Evolutionary conservation across 768 basidiomycete genomes (phyloP).

Genomic region (Leccinum boreale): DNA sequence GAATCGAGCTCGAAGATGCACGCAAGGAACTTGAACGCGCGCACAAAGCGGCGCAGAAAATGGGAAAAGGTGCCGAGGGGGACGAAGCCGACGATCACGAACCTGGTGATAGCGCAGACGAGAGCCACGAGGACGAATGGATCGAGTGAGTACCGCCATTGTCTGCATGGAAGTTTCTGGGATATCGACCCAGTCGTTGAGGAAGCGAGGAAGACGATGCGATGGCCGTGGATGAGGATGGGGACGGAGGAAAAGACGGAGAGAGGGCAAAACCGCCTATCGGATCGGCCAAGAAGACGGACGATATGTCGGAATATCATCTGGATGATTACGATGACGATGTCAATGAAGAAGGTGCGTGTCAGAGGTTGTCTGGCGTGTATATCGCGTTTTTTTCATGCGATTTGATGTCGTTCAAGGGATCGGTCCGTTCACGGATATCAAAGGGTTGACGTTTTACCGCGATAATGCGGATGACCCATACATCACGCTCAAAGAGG

Average conservation of each 20-base stretch:
- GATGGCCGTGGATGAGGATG: conserved; percentile 58
- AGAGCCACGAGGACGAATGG: conserved; percentile 61
- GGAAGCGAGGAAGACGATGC: conserved; percentile 50
- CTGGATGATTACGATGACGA: conserved; percentile 93
- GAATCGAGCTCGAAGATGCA: conserved; percentile 88
- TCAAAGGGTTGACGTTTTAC: conserved; percentile 93
- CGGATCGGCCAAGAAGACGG: conserved; percentile 36
- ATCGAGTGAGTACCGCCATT: conserved; percentile 71
- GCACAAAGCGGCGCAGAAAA: conserved; percentile 68
- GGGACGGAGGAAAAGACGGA: background rate
- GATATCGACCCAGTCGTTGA: conserved; percentile 17
- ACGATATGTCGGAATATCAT: conserved; percentile 84
- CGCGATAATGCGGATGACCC: conserved; percentile 92
- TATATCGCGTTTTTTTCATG: background rate
- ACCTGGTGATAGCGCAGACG: conserved; percentile 36
- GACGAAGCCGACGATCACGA: conserved; percentile 67
- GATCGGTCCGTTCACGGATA: conserved; percentile 85
- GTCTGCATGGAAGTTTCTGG: conserved; percentile 3
- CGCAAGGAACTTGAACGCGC: conserved; percentile 80
- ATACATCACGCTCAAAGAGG: conserved; percentile 94
- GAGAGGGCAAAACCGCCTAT: conserved; percentile 9
- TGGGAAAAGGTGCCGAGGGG: conserved; percentile 64
- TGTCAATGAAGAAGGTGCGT: conserved; percentile 35
- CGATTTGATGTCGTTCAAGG: conserved; percentile 33
- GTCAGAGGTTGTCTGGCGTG: background rate